Base-by-base conservation (phyloP, 805 yeast species). In the Deakozyma indianensis region DNA sequence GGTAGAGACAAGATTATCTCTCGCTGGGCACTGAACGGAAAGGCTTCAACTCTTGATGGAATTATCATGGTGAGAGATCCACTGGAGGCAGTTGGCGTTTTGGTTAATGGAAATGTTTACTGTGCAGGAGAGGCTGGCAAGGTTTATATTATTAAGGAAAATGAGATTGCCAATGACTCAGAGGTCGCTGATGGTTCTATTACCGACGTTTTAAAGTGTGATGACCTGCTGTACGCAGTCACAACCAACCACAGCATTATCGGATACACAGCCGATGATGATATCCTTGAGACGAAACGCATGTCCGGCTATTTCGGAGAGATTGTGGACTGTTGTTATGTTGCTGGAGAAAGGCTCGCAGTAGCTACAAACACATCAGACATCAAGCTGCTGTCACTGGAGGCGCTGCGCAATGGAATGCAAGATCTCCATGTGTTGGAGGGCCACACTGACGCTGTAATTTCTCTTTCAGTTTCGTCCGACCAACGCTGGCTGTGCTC, bases 291-390 rank as follows among this genome's bases (percentile, higher is more conserved):
- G 18, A 32, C 38, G 18, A 32, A 32, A 46, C 71, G 76, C 38
- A 69, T 87, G 53, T 92, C 96, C 0, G 96, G 96, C 53, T 87
- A 87, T 61, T 95, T 90, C 63, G 97, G 96, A 47, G 90, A 92
- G 22, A 79, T 92, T 55, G 95, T 96, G 2, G 97, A 90, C 59
- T 72, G 87, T 66, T 75, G 77, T 52, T 81, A 78, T 56, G 80
- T 79, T 25, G 92, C 92, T 0, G 84, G 85, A 4, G 57, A 68
- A 22, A 49, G 61, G 14, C 60, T 90, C 41, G 97, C 94, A 3
- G 61, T 92, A 51, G 96, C 97, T 1, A 90, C 97, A 2, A 92
- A 92, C 62, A 84, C 97, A 1, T 94, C 96, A 11, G 78, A 90
- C 1, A 65, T 92, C 46, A 70, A 97, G 59, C 63, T 92, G 14